phyloP scores from a whole-genome alignment of 2,329 filamentous ascomycete species.

The Cercospora berteroae region DNA sequence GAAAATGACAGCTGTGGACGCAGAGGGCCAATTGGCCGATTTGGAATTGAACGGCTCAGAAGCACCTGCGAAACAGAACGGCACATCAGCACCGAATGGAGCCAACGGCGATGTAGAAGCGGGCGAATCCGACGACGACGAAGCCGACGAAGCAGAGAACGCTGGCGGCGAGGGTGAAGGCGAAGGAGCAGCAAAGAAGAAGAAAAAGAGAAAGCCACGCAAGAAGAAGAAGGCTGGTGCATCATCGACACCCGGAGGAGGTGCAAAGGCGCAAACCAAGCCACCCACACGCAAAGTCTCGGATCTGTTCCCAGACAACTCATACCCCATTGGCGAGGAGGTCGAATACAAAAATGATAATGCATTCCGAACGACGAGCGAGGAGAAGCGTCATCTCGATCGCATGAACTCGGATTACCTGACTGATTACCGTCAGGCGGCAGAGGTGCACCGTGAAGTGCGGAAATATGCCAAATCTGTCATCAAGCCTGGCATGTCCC shows the following conservation, averaged over 20 bases:
- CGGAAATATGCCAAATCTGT: conserved; percentile 51
- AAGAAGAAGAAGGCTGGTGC: conserved; percentile 43
- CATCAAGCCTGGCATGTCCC: conserved; percentile 51
- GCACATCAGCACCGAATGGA: conserved; percentile 25
- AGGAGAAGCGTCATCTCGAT: conserved; percentile 48
- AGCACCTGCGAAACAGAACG: conserved; percentile 26
- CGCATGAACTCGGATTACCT: conserved; percentile 51
- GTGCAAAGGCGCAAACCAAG: conserved; percentile 43
- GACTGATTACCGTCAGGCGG: conserved; percentile 56
- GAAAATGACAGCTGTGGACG: conserved; percentile 33
- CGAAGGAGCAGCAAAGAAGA: conserved; percentile 42
- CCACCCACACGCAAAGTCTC: conserved; percentile 50
- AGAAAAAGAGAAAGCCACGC: conserved; percentile 49
- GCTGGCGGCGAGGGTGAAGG: conserved; percentile 29
- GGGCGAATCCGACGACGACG: conserved; percentile 40
- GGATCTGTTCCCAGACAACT: conserved; percentile 47
- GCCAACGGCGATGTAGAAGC: conserved; percentile 35
- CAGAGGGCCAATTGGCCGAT: conserved; percentile 30
- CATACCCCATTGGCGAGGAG: conserved; percentile 50
- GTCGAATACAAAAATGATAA: conserved; percentile 48
- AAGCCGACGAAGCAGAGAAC: conserved; percentile 33
- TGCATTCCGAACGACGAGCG: conserved; percentile 46
- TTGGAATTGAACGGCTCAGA: conserved; percentile 28
- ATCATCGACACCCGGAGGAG: conserved; percentile 30
- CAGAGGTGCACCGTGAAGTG: conserved; percentile 57